A percentile compares a stretch with the other conserved stretches of the same genome.
Evolutionary conservation across 176 grass and related monocot species (phyloP).

Genomic region (Avena insularis): DNA sequence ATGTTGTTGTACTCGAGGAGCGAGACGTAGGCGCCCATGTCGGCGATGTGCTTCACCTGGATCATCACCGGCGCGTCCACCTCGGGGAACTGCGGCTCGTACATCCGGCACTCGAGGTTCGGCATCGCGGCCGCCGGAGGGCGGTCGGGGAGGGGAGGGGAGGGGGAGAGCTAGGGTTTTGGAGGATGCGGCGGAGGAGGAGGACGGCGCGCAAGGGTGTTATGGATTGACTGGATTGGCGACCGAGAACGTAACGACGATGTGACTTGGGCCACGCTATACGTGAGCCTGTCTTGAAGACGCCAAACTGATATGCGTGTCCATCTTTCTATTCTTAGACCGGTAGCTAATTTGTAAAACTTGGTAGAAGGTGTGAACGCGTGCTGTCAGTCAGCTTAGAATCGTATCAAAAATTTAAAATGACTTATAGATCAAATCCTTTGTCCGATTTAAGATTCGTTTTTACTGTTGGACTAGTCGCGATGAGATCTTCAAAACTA

Average conservation of each 20-base stretch:
- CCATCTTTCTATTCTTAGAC: background rate
- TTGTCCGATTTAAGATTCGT: no score
- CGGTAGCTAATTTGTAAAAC: no score
- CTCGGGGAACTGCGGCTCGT: conserved; percentile 68
- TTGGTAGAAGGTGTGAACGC: no score
- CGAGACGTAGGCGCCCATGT: conserved; percentile 94
- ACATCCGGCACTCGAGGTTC: conserved; percentile 78
- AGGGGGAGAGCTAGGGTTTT: conserved; percentile 32
- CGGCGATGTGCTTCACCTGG: conserved; percentile 92
- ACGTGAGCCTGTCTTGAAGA: background rate
- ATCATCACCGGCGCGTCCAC: conserved; percentile 80
- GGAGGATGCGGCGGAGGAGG: conserved; percentile 6
- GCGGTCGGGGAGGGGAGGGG: background rate
- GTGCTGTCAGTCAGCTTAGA: no score
- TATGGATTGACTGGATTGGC: conserved; percentile 25
- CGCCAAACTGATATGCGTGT: background rate
- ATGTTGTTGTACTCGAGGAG: conserved; percentile 98
- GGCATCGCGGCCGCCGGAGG: conserved; percentile 31
- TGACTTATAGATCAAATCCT: no score
- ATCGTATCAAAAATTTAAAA: no score
- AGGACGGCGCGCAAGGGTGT: background rate
- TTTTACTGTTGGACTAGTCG: no score
- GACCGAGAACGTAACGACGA: background rate
- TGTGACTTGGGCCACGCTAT: background rate
- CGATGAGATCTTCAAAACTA: no score